A percentile compares a stretch with the other conserved stretches of the same genome.
These are phyloP conservation scores for Blastobotrys indianensis DNA, from an alignment of 1,139 yeast species.

Conservation along the genomic window DNA sequence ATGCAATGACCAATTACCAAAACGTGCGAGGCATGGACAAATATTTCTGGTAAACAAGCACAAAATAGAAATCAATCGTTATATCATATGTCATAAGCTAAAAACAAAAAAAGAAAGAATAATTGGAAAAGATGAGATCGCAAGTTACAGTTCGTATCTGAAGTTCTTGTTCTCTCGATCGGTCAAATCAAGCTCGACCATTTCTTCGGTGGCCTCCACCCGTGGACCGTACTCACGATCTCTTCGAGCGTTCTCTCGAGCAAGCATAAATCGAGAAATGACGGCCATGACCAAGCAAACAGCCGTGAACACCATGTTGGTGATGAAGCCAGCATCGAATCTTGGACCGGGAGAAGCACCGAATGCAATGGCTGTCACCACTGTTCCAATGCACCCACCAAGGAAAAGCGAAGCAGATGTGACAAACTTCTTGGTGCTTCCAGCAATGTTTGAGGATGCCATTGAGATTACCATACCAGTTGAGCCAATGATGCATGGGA, in stretches of 20 bases:
- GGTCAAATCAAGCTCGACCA: slow-evolving; percentile 42
- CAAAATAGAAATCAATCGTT: too few species aligned
- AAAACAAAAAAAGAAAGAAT: not conserved
- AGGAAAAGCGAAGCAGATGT: slow-evolving; percentile 54
- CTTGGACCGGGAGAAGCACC: slow-evolving; percentile 48
- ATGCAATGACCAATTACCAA: too few species aligned
- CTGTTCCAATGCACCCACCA: slow-evolving; percentile 60
- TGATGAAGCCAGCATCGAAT: slow-evolving; percentile 44
- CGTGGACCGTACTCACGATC: slow-evolving; percentile 29
- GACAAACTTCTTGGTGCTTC: slow-evolving; percentile 60
- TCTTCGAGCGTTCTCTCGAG: slow-evolving; percentile 38
- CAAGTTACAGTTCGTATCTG: slow-evolving; percentile 38
- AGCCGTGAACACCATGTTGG: slow-evolving; percentile 42
- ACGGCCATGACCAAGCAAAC: slow-evolving; percentile 37
- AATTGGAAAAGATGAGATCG: not conserved
- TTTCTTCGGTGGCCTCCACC: slow-evolving; percentile 15
- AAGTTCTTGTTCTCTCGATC: slow-evolving; percentile 55
- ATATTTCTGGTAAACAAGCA: too few species aligned
- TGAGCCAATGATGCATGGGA: slow-evolving; percentile 10
- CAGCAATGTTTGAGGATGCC: slow-evolving; percentile 51
- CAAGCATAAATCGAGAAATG: slow-evolving; percentile 33
- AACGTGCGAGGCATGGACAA: too few species aligned
- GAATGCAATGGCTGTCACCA: slow-evolving; percentile 64
- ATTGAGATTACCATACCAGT: slow-evolving; percentile 32
- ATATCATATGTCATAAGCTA: too few species aligned